These are phyloP conservation scores for Backusella liffmaniae DNA, from an alignment of 192 early-diverging fungal genomes.

Conservation along the genomic window DNA sequence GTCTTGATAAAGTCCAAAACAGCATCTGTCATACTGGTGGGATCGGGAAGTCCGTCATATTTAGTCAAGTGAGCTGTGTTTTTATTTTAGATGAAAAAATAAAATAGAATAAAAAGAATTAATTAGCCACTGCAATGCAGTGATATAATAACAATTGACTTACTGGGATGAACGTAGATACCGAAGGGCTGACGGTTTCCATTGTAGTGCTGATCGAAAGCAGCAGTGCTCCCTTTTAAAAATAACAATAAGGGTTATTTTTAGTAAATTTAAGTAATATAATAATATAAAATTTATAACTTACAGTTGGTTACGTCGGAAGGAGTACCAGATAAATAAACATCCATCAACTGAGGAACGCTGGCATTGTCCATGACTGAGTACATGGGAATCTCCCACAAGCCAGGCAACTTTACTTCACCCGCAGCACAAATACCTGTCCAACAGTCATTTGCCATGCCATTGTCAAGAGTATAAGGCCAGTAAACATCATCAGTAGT, in stretches of 20 bases:
- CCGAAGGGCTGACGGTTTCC: constrained; percentile 55
- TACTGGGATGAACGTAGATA: constrained; percentile 46
- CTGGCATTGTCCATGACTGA: constrained; percentile 41
- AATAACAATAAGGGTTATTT: neutral
- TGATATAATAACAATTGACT: constrained; percentile 7
- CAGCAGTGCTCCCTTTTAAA: constrained; percentile 25
- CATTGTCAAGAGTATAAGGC: constrained; percentile 71
- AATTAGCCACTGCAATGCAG: neutral
- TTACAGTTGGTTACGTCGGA: constrained; percentile 39
- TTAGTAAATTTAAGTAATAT: neutral
- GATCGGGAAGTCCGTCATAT: constrained; percentile 16
- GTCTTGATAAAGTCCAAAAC: constrained; percentile 49
- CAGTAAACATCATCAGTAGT: constrained; percentile 44
- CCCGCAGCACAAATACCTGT: constrained; percentile 42
- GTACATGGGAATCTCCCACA: constrained; percentile 71
- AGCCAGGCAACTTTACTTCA: constrained; percentile 41
- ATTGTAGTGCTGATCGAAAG: constrained; percentile 48
- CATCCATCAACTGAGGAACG: constrained; percentile 44
- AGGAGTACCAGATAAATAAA: constrained; percentile 44
- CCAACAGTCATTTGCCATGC: constrained; percentile 58
- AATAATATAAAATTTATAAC: neutral
- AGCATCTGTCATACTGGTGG: constrained; percentile 10
- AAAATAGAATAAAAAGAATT: neutral
- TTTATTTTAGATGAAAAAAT: constrained; percentile 28
- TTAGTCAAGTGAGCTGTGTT: constrained; percentile 40